phyloP scores from a whole-genome alignment of 2,329 filamentous ascomycete species.

The Ambrosiella cleistominuta region DNA sequence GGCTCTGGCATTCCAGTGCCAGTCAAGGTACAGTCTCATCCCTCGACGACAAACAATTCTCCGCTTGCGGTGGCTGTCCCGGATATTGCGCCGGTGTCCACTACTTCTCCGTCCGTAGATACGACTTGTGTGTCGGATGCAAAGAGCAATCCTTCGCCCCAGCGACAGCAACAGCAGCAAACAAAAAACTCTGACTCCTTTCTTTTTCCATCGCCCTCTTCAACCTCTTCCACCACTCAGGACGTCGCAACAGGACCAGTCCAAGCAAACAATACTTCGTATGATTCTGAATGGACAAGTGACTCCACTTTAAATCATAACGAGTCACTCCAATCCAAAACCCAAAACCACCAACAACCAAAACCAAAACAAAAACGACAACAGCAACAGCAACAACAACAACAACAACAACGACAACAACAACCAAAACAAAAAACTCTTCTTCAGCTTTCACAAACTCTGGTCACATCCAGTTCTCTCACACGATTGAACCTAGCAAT shows the following conservation, averaged over 20 bases:
- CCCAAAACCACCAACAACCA: not conserved
- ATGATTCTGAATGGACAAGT: slow-evolving; percentile 6
- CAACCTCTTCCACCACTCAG: not conserved
- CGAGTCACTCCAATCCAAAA: not conserved
- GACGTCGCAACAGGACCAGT: not conserved
- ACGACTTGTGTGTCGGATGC: not conserved
- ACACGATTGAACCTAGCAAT: not conserved
- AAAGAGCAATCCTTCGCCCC: not conserved
- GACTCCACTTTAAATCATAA: slow-evolving; percentile 4
- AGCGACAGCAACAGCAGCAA: not conserved
- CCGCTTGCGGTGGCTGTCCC: not conserved
- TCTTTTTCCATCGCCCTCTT: not conserved
- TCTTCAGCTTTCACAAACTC: too few relatives aligned
- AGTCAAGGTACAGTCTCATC: not conserved
- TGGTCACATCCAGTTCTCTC: not conserved
- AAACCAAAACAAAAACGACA: not conserved
- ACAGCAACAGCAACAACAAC: too few relatives aligned
- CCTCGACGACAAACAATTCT: not conserved
- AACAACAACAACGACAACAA: too few relatives aligned
- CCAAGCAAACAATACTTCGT: not conserved
- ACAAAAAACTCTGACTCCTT: not conserved
- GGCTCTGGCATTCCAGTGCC: not conserved
- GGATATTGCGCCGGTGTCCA: not conserved
- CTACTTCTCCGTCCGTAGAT: not conserved
- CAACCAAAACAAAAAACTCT: too few relatives aligned